Conservation (phyloP, 2,329 filamentous ascomycete species). For the Claviceps sp. region DNA sequence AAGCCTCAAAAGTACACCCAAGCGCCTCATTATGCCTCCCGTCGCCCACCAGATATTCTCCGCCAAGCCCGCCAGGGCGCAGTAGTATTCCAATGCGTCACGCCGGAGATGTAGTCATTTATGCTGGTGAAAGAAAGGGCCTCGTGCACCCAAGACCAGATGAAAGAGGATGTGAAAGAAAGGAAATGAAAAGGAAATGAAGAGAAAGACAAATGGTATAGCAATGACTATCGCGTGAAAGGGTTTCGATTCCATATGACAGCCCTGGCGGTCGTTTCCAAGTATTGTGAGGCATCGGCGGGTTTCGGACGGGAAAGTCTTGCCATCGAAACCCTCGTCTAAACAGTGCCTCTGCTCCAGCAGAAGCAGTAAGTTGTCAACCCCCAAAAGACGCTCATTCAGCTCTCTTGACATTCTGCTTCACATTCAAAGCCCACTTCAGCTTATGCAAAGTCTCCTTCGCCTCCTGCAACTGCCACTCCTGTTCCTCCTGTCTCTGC, state of each 20-base stretch:
- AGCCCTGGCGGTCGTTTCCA: neutral
- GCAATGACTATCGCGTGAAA: slow-evolving; percentile 3
- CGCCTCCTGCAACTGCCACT: slow-evolving; percentile 42
- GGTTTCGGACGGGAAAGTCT: too few species aligned
- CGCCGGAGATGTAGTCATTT: slow-evolving; percentile 2
- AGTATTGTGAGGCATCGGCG: neutral
- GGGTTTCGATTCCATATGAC: neutral
- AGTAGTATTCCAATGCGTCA: slow-evolving; percentile 6
- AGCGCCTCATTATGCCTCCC: slow-evolving; percentile 4
- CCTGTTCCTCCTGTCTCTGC: slow-evolving; percentile 47
- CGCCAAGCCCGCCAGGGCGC: neutral
- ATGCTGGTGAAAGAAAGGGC: slow-evolving; percentile 2
- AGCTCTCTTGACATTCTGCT: slow-evolving; percentile 44
- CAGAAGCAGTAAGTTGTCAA: neutral
- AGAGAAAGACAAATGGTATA: neutral
- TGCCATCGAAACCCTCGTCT: too few species aligned
- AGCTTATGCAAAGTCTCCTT: slow-evolving; percentile 52
- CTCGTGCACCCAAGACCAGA: neutral
- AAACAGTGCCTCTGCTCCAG: too few species aligned
- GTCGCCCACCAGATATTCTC: neutral
- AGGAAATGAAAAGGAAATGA: neutral
- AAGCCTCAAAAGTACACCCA: slow-evolving; percentile 6
- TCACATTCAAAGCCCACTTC: slow-evolving; percentile 58
- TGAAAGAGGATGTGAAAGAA: neutral
- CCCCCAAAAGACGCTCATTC: slow-evolving; percentile 20